Percentiles rank a stretch among this genome's conserved stretches.
These are phyloP conservation scores for Suillus paluster DNA, from an alignment of 768 basidiomycete genomes.

Conservation along the genomic window DNA sequence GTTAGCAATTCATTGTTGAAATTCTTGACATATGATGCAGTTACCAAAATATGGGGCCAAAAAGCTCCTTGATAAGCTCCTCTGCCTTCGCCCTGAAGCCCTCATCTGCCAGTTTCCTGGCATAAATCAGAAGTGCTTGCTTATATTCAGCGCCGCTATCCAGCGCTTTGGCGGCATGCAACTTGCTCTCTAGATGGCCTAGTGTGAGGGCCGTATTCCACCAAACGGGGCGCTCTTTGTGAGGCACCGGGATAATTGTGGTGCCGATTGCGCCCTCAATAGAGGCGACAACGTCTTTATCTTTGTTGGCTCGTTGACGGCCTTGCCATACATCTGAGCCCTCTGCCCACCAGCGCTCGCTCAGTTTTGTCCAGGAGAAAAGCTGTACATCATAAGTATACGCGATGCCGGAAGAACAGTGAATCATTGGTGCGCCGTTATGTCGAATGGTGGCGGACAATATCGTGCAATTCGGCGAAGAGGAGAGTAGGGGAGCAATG, in stretches of 20 bases:
- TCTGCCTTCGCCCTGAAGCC: slow-evolving; percentile 88
- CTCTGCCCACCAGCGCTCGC: slow-evolving; percentile 83
- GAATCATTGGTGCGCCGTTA: slow-evolving; percentile 80
- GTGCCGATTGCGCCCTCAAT: slow-evolving; percentile 52
- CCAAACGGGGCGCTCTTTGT: slow-evolving; percentile 68
- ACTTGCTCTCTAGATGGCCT: slow-evolving; percentile 84
- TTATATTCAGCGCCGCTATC: slow-evolving; percentile 89
- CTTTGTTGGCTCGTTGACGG: slow-evolving; percentile 57
- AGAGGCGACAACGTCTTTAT: slow-evolving; percentile 57
- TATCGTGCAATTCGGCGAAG: slow-evolving; percentile 63
- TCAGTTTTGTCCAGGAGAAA: slow-evolving; percentile 72
- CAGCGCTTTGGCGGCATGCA: slow-evolving; percentile 73
- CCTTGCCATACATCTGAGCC: slow-evolving; percentile 86
- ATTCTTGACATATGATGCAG: slow-evolving; percentile 31
- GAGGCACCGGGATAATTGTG: slow-evolving; percentile 39
- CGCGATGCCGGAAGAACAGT: slow-evolving; percentile 75
- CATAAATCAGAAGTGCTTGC: slow-evolving; percentile 73
- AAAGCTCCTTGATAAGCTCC: slow-evolving; percentile 88
- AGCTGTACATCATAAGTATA: slow-evolving; percentile 80
- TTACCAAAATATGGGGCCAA: slow-evolving; percentile 89
- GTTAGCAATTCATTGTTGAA: slow-evolving; percentile 1
- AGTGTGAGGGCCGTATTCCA: slow-evolving; percentile 85
- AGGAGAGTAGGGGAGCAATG: slow-evolving; percentile 59
- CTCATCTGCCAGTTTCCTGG: slow-evolving; percentile 87
- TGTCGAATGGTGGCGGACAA: slow-evolving; percentile 69